Conservation (phyloP, 352 stramenopile species). For the Globisporangium ultimum region DNA sequence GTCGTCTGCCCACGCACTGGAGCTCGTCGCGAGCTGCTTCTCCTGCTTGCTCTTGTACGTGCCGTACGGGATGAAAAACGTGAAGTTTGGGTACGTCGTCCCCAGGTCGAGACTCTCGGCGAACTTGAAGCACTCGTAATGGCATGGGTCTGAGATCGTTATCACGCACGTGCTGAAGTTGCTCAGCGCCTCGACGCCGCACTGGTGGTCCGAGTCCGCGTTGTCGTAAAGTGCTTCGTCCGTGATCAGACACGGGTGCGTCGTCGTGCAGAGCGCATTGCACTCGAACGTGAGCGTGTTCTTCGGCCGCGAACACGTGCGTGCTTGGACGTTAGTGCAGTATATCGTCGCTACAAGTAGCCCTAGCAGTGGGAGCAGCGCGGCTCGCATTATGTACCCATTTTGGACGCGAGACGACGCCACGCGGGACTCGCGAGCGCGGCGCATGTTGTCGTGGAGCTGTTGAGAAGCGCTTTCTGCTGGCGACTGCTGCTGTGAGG, state of each 20-base stretch:
- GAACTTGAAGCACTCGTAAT: conserved; percentile 43
- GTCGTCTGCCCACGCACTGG: conserved; percentile 16
- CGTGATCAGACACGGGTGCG: conserved; percentile 16
- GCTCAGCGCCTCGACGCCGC: conserved; percentile 7
- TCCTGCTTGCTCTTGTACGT: conserved; percentile 36
- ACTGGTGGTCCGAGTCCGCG: conserved; percentile 1
- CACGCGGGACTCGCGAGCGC: too few relatives aligned
- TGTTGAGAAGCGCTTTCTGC: too few relatives aligned
- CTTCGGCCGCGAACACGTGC: conserved; percentile 3
- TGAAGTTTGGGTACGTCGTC: conserved; percentile 33
- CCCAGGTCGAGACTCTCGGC: conserved; percentile 7
- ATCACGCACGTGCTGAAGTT: conserved; percentile 9
- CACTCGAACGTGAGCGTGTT: conserved; percentile 16
- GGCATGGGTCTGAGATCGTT: conserved; percentile 26
- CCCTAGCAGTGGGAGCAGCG: neutral
- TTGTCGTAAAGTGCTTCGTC: neutral
- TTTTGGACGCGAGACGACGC: too few relatives aligned
- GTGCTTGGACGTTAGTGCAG: neutral
- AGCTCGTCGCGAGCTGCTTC: conserved; percentile 21
- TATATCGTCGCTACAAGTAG: neutral
- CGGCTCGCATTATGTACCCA: neutral
- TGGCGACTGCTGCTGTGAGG: too few relatives aligned
- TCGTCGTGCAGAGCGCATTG: conserved; percentile 8
- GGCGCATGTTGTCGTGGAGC: too few relatives aligned
- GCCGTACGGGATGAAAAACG: conserved; percentile 57